Percentiles rank a stretch among this genome's conserved stretches.
Evolutionary conservation across 331 rosid species (phyloP).

Genomic region (Ulmus americana): DNA sequence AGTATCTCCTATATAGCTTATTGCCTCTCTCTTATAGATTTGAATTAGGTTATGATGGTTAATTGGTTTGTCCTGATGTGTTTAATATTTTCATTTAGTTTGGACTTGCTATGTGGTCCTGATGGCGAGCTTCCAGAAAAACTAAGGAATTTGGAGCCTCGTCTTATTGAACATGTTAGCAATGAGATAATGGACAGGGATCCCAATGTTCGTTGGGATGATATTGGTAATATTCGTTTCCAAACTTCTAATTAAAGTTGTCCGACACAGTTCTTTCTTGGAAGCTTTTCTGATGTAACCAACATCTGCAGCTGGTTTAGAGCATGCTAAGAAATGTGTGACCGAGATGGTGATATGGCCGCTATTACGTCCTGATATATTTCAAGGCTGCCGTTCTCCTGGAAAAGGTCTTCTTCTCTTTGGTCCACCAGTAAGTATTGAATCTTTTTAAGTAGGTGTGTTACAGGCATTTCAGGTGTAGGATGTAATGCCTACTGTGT

Average conservation of each 20-base stretch:
- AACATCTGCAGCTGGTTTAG: conserved; percentile 64
- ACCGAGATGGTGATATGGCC: conserved; percentile 93
- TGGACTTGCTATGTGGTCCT: conserved; percentile 84
- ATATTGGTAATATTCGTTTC: conserved; percentile 55
- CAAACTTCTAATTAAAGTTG: conserved; percentile 18
- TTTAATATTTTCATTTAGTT: conserved; percentile 39
- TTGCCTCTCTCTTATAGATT: neutral
- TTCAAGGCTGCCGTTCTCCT: conserved; percentile 89
- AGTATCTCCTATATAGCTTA: neutral
- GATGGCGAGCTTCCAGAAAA: conserved; percentile 99
- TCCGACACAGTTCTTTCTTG: conserved; percentile 13
- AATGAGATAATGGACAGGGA: conserved; percentile 93
- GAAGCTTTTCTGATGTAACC: conserved; percentile 23
- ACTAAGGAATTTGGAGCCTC: conserved; percentile 88
- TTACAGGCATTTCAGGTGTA: conserved; percentile 15
- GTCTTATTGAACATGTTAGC: conserved; percentile 90
- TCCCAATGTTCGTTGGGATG: conserved; percentile 94
- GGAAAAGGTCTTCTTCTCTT: conserved; percentile 93
- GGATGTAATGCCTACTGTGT: conserved; percentile 19
- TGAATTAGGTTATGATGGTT: neutral
- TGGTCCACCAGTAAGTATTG: conserved; percentile 85
- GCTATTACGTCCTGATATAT: conserved; percentile 77
- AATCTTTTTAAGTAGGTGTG: conserved; percentile 15
- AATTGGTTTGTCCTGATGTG: conserved; percentile 21
- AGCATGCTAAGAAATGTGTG: conserved; percentile 80